Percentiles rank a stretch among this genome's conserved stretches.
Conservation (phyloP, 1,139 yeast genomes). For the Pichia sp. region DNA sequence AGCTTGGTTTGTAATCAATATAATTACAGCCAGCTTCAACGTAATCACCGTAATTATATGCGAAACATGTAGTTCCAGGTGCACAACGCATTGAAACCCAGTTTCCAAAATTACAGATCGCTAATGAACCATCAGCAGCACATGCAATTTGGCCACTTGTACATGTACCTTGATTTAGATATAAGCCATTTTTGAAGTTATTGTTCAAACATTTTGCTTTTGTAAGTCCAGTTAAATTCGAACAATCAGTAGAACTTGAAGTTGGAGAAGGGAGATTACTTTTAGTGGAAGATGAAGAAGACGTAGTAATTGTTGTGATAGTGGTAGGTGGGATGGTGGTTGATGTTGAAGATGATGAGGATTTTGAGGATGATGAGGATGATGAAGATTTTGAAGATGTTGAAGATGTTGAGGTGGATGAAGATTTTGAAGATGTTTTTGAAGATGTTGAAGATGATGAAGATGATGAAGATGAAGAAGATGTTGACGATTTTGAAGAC, state of each 20-base stretch:
- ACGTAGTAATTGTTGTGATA: slow-evolving; percentile 19
- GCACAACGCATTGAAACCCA: slow-evolving; percentile 56
- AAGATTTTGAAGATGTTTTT: slow-evolving; percentile 5
- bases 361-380: no score
- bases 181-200: slow-evolving; percentile 31
- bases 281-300: neutral
- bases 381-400: no score
- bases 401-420: neutral
- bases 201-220: slow-evolving; percentile 38
- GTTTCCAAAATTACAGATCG: slow-evolving; percentile 48
- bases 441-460: neutral
- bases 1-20: slow-evolving; percentile 21
- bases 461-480: neutral
- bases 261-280: neutral
- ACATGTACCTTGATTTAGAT: slow-evolving; percentile 35
- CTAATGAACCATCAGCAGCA: slow-evolving; percentile 40
- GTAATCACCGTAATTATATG: slow-evolving; percentile 34
- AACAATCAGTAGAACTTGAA: slow-evolving; percentile 24
- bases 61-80: slow-evolving; percentile 53
- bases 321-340: slow-evolving; percentile 15
- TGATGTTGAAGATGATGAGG: neutral
- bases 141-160: slow-evolving; percentile 46
- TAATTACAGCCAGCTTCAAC: slow-evolving; percentile 39
- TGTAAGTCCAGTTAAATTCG: slow-evolving; percentile 31
- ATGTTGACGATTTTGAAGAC: neutral